Base-by-base conservation (phyloP, 163 green algal genomes). In the Coccomyxa subellipsoidea region DNA sequence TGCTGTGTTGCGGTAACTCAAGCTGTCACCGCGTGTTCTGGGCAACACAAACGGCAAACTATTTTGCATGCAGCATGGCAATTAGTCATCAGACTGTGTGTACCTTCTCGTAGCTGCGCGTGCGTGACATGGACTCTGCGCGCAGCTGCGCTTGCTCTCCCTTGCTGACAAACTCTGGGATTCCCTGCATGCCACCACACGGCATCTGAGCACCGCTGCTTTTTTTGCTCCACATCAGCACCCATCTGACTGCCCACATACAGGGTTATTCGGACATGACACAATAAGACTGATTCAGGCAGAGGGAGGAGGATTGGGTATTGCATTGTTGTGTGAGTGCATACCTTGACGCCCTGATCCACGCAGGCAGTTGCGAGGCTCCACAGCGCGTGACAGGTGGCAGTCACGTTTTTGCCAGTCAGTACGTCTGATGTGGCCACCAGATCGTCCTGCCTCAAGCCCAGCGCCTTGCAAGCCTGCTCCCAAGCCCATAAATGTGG, bases 381-480 rank as follows among this genome's bases (percentile, higher is more conserved):
- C 66, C 66, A 73, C 66, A 73, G 66, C 29, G 66, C 66, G 27
- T 32, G n/a, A 34, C 66, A 73, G 27, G 66, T 34, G n/a, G 29
- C 66, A 18, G 66, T 34, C 8, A 34, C 32, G 66, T 73, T 73
- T 23, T 73, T 73, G 66, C 66, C 66, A 34, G 66, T 34, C 29
- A 73, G 27, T 8, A 73, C n/a, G 27, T 73, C 66, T 34, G 66
- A 73, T 32, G 66, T 73, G 10, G 66, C 66, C 10, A 73, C 27
- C 27, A 73, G 66, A 23, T 73, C 66, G 10, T 73, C 66, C 66
- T 34, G 66, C 29, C 66, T 32, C 18, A 73, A 34, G 2, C 66
- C 66, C 66, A 73, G 66, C 66, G 27, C 66, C 66, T 73, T 73
- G 66, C 66, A 73, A 1, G 66, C 66, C 66, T 73, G 66, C 66